Base-by-base conservation (phyloP, 306 rosid species). In the Prunus kanzakura region DNA sequence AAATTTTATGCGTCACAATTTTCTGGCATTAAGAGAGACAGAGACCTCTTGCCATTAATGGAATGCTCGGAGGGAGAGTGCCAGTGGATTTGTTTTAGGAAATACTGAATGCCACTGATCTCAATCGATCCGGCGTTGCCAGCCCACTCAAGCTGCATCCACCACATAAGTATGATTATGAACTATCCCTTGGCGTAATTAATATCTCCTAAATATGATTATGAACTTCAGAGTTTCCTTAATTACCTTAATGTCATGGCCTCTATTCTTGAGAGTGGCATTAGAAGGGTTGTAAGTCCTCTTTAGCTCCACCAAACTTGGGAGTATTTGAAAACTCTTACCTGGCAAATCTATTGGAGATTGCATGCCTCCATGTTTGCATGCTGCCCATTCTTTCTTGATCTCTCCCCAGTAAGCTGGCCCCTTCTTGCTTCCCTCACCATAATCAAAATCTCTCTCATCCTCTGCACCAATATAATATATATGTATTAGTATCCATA, bases 11-110 rank as follows among this genome's bases (percentile, higher is more conserved):
- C 1, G 15, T 58, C 25, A 13, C 0, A 70, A 15, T 13, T 32
- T 16, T 32, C 12, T 15, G 15, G 67, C 43, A 62, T 30, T 27
- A 56, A 38, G 55, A 52, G 50, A 38, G 25, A 25, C 62, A 65
- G 15, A 3, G 32, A 86, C 93, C 90, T 89, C 14, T 76, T 83
- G 74, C 90, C 92, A 56, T 90, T 87, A 79, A 90, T 71, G 75
- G 92, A 65, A 23, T 92, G 96, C 78, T 92, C 96, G 0, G 93
- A 87, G 64, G 96, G 97, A 8, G 96, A 84, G 73, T 92, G 97
- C 93, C 96, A 90, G 41, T 92, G 97, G 23, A 82, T 45, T 73
- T 87, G 96, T 12, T 73, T 79, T 30, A 92, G 84, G 57, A 74
- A 58, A 73, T 78, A 92, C 6, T 86, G 51, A 0, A 81, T 85